Percentiles rank a stretch among this genome's conserved stretches.
These are phyloP conservation scores for Fusarium goolgardi DNA, from an alignment of 2,329 filamentous ascomycete species.

Conservation along the genomic window DNA sequence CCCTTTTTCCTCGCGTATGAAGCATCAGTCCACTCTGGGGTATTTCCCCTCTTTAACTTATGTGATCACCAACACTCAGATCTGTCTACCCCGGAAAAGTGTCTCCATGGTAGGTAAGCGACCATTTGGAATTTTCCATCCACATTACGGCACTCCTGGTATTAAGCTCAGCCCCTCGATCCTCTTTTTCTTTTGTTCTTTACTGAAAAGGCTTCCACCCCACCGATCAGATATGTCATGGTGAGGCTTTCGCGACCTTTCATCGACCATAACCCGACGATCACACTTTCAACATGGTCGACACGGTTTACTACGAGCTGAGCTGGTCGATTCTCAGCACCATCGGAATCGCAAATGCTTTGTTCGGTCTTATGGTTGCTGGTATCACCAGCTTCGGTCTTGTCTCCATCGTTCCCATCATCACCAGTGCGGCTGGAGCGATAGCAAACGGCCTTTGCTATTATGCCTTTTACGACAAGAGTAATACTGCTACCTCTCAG, in stretches of 20 bases:
- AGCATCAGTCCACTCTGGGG: constrained; percentile 29
- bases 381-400: constrained; percentile 56
- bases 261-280: constrained; percentile 3
- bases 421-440: constrained; percentile 53
- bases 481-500: constrained; percentile 36
- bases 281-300: constrained; percentile 18
- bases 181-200: not conserved
- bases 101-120: constrained; percentile 23
- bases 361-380: constrained; percentile 54
- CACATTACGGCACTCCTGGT: not conserved
- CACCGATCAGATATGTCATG: constrained; percentile 4
- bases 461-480: constrained; percentile 54
- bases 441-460: constrained; percentile 58
- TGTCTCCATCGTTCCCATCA: constrained; percentile 55
- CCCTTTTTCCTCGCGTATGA: not conserved
- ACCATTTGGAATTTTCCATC: not conserved
- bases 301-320: constrained; percentile 54
- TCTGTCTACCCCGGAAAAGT: constrained; percentile 26
- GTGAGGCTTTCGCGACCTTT: not conserved
- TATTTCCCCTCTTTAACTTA: constrained; percentile 15
- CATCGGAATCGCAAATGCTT: constrained; percentile 55
- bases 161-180: constrained; percentile 20
- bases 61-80: constrained; percentile 25
- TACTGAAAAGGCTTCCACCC: constrained; percentile 3
- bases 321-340: constrained; percentile 60